A percentile compares a stretch with the other conserved stretches of the same genome.
Evolutionary conservation across 352 stramenopile genomes (phyloP).

Genomic region (Globisporangium polare): DNA sequence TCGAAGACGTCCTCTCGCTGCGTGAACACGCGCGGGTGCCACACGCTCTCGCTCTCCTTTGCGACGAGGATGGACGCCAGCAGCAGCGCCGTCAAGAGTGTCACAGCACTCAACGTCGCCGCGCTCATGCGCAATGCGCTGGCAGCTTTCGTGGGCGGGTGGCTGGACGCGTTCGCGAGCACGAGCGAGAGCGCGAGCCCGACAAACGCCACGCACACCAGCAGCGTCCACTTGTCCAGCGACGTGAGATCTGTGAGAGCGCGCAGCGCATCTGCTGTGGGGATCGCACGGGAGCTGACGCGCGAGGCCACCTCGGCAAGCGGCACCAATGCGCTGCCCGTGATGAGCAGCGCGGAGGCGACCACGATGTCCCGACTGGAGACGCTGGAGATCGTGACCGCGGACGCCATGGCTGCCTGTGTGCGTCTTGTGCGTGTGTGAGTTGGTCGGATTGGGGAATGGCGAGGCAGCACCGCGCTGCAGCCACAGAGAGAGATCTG

Average conservation of each 20-base stretch:
- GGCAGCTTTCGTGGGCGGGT: conserved; percentile 4
- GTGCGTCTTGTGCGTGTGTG: not conserved
- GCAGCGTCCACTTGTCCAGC: conserved; percentile 25
- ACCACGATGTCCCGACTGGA: conserved; percentile 10
- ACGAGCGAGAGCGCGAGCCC: conserved; percentile 24
- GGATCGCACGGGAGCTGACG: not conserved
- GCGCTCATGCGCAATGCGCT: conserved; percentile 11
- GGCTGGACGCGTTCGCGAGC: conserved; percentile 16
- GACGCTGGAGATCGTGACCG: conserved; percentile 1
- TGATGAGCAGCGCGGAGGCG: conserved; percentile 14
- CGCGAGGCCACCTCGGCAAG: conserved; percentile 24
- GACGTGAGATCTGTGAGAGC: conserved; percentile 18
- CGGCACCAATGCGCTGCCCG: conserved; percentile 25
- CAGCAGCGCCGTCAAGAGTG: conserved; percentile 17
- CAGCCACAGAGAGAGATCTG: not conserved
- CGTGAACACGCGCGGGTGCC: conserved; percentile 22
- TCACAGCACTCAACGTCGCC: conserved; percentile 13
- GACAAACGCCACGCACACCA: conserved; percentile 15
- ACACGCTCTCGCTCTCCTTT: conserved; percentile 22
- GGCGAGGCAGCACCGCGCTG: not conserved
- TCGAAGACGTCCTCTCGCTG: conserved; percentile 31
- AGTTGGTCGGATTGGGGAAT: not conserved
- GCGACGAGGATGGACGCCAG: conserved; percentile 17
- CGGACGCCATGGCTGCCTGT: conserved; percentile 1
- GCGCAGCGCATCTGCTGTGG: conserved; percentile 9